These are phyloP conservation scores for Nevesoporus exiguus DNA, from an alignment of 768 basidiomycete species.

Conservation along the genomic window DNA sequence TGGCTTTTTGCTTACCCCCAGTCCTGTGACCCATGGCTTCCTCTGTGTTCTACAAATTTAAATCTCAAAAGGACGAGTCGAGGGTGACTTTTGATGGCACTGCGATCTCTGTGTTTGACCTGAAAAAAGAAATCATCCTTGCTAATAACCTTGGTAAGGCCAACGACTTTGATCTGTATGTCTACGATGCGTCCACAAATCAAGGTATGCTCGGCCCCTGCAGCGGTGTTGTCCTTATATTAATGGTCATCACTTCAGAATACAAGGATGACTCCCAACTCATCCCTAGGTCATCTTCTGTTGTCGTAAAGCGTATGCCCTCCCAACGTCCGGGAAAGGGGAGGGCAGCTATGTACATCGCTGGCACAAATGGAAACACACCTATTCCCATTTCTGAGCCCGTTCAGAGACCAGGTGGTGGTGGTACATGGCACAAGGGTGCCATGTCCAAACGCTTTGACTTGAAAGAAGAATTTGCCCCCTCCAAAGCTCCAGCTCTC, in stretches of 20 bases:
- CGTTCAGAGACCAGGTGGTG: constrained; percentile 37
- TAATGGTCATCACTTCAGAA: constrained; percentile 45
- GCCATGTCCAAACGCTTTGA: constrained; percentile 91
- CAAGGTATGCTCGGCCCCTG: constrained; percentile 62
- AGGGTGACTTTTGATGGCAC: constrained; percentile 97
- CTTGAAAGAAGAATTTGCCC: constrained; percentile 59
- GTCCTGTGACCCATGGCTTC: constrained; percentile 60
- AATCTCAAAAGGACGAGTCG: constrained; percentile 90
- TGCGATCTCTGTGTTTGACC: constrained; percentile 97
- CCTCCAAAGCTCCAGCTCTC: constrained; percentile 24
- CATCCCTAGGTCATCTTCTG: constrained; percentile 92
- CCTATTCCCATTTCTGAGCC: constrained; percentile 49
- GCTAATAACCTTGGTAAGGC: constrained; percentile 95
- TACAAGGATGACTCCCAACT: constrained; percentile 88
- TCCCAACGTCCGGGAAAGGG: constrained; percentile 78
- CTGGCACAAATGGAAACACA: constrained; percentile 40
- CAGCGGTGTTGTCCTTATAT: neutral
- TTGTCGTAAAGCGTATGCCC: constrained; percentile 89
- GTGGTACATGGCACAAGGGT: constrained; percentile 58
- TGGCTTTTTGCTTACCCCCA: constrained; percentile 13
- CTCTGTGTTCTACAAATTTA: constrained; percentile 98
- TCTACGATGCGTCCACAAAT: constrained; percentile 80
- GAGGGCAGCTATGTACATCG: constrained; percentile 73
- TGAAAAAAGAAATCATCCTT: constrained; percentile 97
- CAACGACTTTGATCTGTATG: constrained; percentile 91